Evolutionary conservation across 2,329 filamentous ascomycete species (phyloP).

Genomic region (Verticillium zaregamsianum): DNA sequence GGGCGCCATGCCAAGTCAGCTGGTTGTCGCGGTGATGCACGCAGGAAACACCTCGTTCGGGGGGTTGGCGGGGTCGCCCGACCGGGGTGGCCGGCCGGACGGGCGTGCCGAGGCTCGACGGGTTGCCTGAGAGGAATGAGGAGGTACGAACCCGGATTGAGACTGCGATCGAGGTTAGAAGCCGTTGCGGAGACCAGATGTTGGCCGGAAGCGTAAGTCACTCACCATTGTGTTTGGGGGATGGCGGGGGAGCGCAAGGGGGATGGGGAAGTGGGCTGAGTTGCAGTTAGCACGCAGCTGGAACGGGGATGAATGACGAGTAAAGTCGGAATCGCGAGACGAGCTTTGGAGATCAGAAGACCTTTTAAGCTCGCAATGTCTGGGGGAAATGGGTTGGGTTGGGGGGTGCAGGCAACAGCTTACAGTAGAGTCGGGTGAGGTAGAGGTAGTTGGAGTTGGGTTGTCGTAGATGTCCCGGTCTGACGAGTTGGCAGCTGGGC

Average conservation of each 20-base stretch:
- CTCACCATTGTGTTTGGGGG: slow-evolving; percentile 35
- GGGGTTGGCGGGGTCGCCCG: not conserved
- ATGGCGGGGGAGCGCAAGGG: slow-evolving; percentile 16
- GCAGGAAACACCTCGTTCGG: slow-evolving; percentile 2
- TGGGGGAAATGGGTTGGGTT: slow-evolving; percentile 5
- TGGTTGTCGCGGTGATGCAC: not conserved
- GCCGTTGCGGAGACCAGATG: not conserved
- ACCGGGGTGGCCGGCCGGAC: not conserved
- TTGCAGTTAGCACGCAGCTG: slow-evolving; percentile 1
- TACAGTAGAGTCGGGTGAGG: slow-evolving; percentile 2
- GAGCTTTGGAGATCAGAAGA: slow-evolving; percentile 1
- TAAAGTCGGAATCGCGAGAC: not conserved
- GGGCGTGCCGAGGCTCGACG: slow-evolving; percentile 2
- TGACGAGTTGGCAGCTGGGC: slow-evolving; percentile 11
- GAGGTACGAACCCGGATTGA: slow-evolving; percentile 61
- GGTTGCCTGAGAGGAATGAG: slow-evolving; percentile 15
- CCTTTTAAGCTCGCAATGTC: slow-evolving; percentile 9
- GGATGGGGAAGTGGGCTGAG: slow-evolving; percentile 10
- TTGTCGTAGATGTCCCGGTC: slow-evolving; percentile 4
- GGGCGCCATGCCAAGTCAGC: slow-evolving; percentile 1
- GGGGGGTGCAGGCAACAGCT: slow-evolving; percentile 10
- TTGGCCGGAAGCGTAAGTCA: slow-evolving; percentile 14
- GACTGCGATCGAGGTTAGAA: slow-evolving; percentile 38
- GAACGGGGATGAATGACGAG: not conserved
- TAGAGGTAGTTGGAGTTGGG: slow-evolving; percentile 14